Evolutionary conservation across 768 basidiomycete genomes (phyloP), one percentile per base, ranked within the genome.

Genomic region (Podaxis sp.): DNA sequence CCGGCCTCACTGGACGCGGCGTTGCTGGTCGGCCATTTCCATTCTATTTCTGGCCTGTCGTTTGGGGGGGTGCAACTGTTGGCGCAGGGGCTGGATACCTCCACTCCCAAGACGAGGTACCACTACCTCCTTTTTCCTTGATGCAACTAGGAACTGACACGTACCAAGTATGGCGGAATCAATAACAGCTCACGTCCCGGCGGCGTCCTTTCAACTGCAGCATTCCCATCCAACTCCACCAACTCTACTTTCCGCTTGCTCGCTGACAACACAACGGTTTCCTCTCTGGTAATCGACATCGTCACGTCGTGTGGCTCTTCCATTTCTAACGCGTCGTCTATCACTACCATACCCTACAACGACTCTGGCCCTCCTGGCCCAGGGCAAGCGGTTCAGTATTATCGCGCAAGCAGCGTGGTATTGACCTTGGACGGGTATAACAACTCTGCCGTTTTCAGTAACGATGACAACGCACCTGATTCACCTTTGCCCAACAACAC

Each of bases 401-500:
- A 85, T 66, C 84, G 88, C 32, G 82, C 85, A 1, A 86, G 85
- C 66, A 86, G 80, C 48, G 77, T 87, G 38, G 82, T 79, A 1
- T 74, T 89, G 25, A 80, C 85, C 1, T 73, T 89, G 2, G 83
- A 89, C 57, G 83, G 83, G 0, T 89, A 89, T 67, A 88, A 89
- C 65, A 81, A 89, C 62, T 84, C 85, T 0, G 82, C 78, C 5
- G 79, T 74, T 2, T 70, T 83, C 25, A 48, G 67, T 16, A 71
- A 69, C 38, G 64, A 69, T 1, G 73, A 82, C 21, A 69, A 75
- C 6, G 79, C 74, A 0, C 70, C 81, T 0, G 75, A 82, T 58
- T 74, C 80, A 0, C 77, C 85, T 0, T 73, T 90, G 1, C 87
- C 87, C 0, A 68, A 70, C 1, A 74, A 73, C 47, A 74, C 86